phyloP scores from a whole-genome alignment of 495 filamentous ascomycete species.

The Chaetomium tenue region DNA sequence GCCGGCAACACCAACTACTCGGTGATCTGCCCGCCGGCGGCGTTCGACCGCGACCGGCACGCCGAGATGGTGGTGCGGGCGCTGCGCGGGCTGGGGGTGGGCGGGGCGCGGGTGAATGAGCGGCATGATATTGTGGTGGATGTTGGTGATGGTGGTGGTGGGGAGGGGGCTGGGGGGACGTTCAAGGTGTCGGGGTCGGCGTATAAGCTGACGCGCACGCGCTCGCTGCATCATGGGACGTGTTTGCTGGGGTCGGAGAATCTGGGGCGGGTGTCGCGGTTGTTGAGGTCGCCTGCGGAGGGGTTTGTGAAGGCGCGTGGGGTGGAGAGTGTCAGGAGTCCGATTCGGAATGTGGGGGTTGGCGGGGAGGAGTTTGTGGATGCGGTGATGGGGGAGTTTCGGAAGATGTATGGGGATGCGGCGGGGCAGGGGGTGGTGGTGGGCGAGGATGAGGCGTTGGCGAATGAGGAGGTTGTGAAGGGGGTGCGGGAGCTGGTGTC shows the following conservation, averaged over 20 bases:
- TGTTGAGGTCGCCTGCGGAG: constrained; percentile 70
- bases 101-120: constrained; percentile 66
- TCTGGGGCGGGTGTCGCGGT: constrained; percentile 60
- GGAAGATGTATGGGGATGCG: constrained; percentile 50
- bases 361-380: constrained; percentile 49
- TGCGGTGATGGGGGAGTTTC: constrained; percentile 54
- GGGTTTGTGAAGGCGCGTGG: constrained; percentile 75
- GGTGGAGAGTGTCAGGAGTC: constrained; percentile 88
- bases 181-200: constrained; percentile 90
- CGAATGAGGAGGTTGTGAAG: constrained; percentile 44
- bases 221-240: constrained; percentile 88
- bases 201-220: constrained; percentile 78
- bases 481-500: constrained; percentile 59
- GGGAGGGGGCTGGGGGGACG: constrained; percentile 23
- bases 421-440: constrained; percentile 39
- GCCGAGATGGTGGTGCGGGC: constrained; percentile 87
- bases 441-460: constrained; percentile 38
- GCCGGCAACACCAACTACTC: constrained; percentile 88
- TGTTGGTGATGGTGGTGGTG: constrained; percentile 18
- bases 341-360: constrained; percentile 70
- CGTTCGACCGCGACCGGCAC: constrained; percentile 81
- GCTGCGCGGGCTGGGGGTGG: constrained; percentile 46
- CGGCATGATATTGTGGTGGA: constrained; percentile 90
- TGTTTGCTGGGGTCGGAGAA: constrained; percentile 73
- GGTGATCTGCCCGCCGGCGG: constrained; percentile 72